Evolutionary conservation across 306 rosid species (phyloP), one percentile per base, ranked within the genome.

Genomic region (Quercus bicolor): DNA sequence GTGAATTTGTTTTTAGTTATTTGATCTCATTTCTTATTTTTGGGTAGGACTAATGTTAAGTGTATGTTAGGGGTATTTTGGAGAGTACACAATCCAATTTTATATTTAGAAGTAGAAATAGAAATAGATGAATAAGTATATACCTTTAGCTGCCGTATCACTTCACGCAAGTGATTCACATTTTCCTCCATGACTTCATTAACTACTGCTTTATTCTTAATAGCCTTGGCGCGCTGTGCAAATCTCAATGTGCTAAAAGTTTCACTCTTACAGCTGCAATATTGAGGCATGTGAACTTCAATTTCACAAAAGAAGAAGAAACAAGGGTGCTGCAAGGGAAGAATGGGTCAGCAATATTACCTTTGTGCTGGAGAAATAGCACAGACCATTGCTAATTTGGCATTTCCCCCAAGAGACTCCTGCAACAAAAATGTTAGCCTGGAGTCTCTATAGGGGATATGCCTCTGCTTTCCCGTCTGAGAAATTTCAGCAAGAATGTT

Each of bases 401-500:
- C 97, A 91, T 96, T 96, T 70, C 98, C 99, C 68, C 99, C 99
- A 6, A 96, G 98, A 81, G 98, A 93, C 60, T 96, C 99, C 89
- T 96, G 98, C 88, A 96, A 85, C 66, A 96, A 85, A 85, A 96
- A 96, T 68, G 99, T 96, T 87, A 96, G 78, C 81, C 97, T 88
- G 82, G 99, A 96, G 78, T 96, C 99, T 88, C 99, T 89, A 45
- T 96, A 96, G 13, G 99, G 99, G 86, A 96, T 91, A 86, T 96
- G 99, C 70, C 99, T 89, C 72, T 90, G 99, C 84, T 89, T 96
- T 85, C 99, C 99, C 26, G 97, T 89, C 81, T 93, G 99, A 81
- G 99, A 96, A 86, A 96, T 87, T 89, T 96, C 99, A 14, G 99
- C 99, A 37, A 96, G 99, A 75, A 96, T 96, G 88, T 96, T 96